A percentile compares a stretch with the other conserved stretches of the same genome.
Evolutionary conservation across 768 basidiomycete genomes (phyloP).

Genomic region (Amanita phalloides): DNA sequence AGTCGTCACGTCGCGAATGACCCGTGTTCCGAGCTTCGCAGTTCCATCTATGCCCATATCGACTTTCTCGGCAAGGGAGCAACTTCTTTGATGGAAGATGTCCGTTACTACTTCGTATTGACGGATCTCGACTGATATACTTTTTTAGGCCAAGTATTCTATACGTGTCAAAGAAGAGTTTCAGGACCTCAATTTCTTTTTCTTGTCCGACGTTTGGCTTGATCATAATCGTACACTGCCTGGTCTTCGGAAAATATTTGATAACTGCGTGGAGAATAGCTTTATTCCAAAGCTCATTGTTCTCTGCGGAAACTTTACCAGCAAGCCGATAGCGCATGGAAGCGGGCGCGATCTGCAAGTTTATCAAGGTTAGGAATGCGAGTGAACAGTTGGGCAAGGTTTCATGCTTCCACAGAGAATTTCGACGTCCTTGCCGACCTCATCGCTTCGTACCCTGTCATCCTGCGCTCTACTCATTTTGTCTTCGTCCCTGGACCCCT

Average conservation of each 20-base stretch:
- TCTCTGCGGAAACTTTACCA: slow-evolving; percentile 93
- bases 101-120: slow-evolving; percentile 24
- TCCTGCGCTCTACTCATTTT: slow-evolving; percentile 77
- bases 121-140: slow-evolving; percentile 1
- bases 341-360: slow-evolving; percentile 67
- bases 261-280: slow-evolving; percentile 77
- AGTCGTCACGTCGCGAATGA: slow-evolving; percentile 10
- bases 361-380: slow-evolving; percentile 61
- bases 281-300: slow-evolving; percentile 87
- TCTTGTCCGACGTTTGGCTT: slow-evolving; percentile 93
- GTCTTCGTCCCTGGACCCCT: slow-evolving; percentile 91
- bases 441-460: slow-evolving; percentile 68
- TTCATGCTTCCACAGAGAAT: slow-evolving; percentile 43
- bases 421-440: slow-evolving; percentile 84
- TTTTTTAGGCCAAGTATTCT: slow-evolving; percentile 44
- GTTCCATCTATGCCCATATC: slow-evolving; percentile 91
- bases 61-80: slow-evolving; percentile 96
- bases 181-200: slow-evolving; percentile 76
- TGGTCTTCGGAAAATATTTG: slow-evolving; percentile 78
- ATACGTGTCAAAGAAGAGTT: slow-evolving; percentile 58
- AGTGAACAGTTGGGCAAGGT: not conserved
- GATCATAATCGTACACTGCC: slow-evolving; percentile 77
- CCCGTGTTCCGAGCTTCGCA: slow-evolving; percentile 18
- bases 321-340: slow-evolving; percentile 68
- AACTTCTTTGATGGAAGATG: slow-evolving; percentile 85